Conservation (phyloP, 805 yeast genomes). For the Sporopachydermia lactativora region DNA sequence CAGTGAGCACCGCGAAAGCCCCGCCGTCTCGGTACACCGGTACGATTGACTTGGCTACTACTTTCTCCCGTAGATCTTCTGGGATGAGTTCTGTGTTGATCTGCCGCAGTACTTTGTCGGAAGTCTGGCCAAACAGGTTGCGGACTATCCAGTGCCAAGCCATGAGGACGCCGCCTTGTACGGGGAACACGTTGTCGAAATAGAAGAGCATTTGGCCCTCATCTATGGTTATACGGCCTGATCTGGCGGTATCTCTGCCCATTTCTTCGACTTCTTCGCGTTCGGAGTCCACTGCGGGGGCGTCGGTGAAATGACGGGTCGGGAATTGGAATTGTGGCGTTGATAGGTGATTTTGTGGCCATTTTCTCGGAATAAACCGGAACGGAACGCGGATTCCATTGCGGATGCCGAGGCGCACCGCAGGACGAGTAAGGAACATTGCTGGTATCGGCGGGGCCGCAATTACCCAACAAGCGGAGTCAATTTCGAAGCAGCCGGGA, state of each 20-base stretch:
- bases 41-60: slow-evolving; percentile 43
- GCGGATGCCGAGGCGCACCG: not conserved
- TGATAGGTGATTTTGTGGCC: too few species aligned
- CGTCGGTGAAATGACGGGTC: too few species aligned
- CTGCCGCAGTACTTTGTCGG: slow-evolving; percentile 8
- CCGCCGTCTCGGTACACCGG: slow-evolving; percentile 84
- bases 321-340: too few species aligned
- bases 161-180: slow-evolving; percentile 4
- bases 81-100: slow-evolving; percentile 13
- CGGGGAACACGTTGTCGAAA: slow-evolving; percentile 40
- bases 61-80: slow-evolving; percentile 7
- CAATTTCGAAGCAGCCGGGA: too few species aligned
- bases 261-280: slow-evolving; percentile 6
- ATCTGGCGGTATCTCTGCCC: slow-evolving; percentile 7
- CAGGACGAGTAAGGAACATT: not conserved
- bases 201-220: slow-evolving; percentile 25
- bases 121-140: slow-evolving; percentile 3
- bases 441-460: not conserved
- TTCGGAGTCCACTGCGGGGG: not conserved
- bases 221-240: slow-evolving; percentile 13
- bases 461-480: not conserved
- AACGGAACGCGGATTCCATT: not conserved
- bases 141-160: slow-evolving; percentile 3
- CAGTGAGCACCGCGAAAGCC: slow-evolving; percentile 67
- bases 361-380: not conserved